phyloP scores from a whole-genome alignment of 1,284 basidiomycete genomes.

The Somion occarium region DNA sequence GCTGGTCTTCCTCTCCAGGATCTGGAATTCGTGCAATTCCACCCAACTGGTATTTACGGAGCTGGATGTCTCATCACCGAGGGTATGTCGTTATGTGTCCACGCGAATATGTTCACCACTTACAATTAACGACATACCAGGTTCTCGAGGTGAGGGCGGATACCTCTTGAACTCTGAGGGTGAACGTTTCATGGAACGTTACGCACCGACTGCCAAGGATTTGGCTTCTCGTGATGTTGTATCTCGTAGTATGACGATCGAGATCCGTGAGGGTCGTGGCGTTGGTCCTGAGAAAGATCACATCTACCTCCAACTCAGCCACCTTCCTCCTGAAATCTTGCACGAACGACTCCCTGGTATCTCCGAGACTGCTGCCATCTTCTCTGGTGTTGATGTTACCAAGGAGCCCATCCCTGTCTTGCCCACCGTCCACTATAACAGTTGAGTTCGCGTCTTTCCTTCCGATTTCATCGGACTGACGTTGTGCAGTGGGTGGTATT shows the following conservation, averaged over 20 bases:
- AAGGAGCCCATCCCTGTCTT: constrained; percentile 99
- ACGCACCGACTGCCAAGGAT: constrained; percentile 99
- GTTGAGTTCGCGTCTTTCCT: constrained; percentile 39
- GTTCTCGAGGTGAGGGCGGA: constrained; percentile 98
- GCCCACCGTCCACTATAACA: constrained; percentile 95
- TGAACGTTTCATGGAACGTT: constrained; percentile 99
- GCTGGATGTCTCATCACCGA: constrained; percentile 99
- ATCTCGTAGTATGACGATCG: constrained; percentile 98
- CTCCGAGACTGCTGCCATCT: constrained; percentile 99
- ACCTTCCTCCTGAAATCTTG: constrained; percentile 93
- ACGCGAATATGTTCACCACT: too few species aligned
- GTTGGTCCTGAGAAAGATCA: constrained; percentile 99
- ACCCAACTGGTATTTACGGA: constrained; percentile 99
- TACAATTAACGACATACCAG: constrained; percentile 35
- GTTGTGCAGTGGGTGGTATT: constrained; percentile 91
- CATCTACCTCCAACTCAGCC: constrained; percentile 95
- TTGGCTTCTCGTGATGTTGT: constrained; percentile 99
- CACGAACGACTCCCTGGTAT: constrained; percentile 99
- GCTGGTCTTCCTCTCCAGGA: constrained; percentile 98
- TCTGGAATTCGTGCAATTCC: constrained; percentile 99
- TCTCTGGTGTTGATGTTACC: constrained; percentile 98
- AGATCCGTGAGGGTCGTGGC: constrained; percentile 98
- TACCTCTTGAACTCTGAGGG: constrained; percentile 98
- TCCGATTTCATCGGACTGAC: constrained; percentile 15
- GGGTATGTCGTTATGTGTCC: constrained; percentile 42